Evolutionary conservation across 2,329 filamentous ascomycete genomes (phyloP), one percentile per base, ranked within the genome.

Genomic region (Aspergillus versicolor): DNA sequence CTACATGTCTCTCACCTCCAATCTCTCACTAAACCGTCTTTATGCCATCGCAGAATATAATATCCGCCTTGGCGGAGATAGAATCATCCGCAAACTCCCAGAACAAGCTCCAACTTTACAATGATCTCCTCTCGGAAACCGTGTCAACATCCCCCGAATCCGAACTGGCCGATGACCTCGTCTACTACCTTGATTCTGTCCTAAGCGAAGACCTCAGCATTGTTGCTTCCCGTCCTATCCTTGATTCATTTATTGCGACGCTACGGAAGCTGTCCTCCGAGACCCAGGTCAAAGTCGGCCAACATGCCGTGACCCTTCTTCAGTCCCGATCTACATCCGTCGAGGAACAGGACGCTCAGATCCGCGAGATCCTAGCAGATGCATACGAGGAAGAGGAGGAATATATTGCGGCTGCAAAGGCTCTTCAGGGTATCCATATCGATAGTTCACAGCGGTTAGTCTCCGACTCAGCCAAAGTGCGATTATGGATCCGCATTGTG

Each of bases 401-500:
- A 72, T 96, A 89, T 73, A 78, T 83, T 21, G 84, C 84, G 30
- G 92, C 93, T 0, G 94, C 94, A 27, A 87, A 87, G 70, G 81
- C 84, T 9, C 83, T 99, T 6, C 85, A 91, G 67, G 88, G 88
- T 38, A 96, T 97, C 65, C 89, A 92, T 34, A 86, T 97, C 46
- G 93, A 99, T 71, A 89, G 85, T 56, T 92, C 92, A 2, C 92
- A 96, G 78, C 88, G 93, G 48, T 87, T 89, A 56, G 87, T 97
- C 37, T 86, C 87, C 27, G 88, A 92, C 70, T 86, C 90, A 66
- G 89, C 93, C 65, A 92, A 92, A 75, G 91, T 91, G 8, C 82
- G 82, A 54, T 85, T 94, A 54, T 97, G 93, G 91, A 89, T 97
- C 65, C 90, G 93, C 59, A 96, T 99, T 70, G 92, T 95, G 70